Base-by-base conservation (phyloP, 768 basidiomycete genomes). In the Amanita jacksonii region DNA sequence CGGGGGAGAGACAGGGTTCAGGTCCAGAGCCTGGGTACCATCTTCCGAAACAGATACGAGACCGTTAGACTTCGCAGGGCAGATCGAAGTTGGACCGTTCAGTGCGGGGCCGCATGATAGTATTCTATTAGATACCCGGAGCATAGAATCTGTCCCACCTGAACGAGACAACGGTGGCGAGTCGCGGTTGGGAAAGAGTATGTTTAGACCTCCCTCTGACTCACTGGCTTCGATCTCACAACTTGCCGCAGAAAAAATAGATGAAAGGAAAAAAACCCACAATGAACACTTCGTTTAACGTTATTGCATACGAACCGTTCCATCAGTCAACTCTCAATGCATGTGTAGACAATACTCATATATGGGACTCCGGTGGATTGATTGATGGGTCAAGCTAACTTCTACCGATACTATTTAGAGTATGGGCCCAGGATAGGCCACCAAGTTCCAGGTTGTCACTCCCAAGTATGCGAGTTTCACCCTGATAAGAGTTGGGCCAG, bases 391-490 rank as follows among this genome's bases (percentile, higher is more conserved):
- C 39, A 6, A 41, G n/a, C 20, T 41, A 30, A 10, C 39, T 41
- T 16, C 39, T 30, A 13, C 31, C 39, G 5, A 16, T 30, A 12
- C 39, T n/a, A n/a, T n/a, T n/a, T n/a, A n/a, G n/a, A n/a, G n/a
- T 41, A 6, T 31, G 39, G 4, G 10, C 12, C 10, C 27, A 30
- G 16, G 39, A 41, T 12, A 16, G 18, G 27, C 4, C 20, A 10
- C 27, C 39, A 9, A 41, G 20, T 12, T 33, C 33, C 13, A 35
- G 15, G n/a, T 33, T 43, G 32, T 33, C 20, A 1, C 3, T 34
- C 24, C 38, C 24, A 22, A 43, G 15, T 15, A 43, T 19, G 23
- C 24, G 41, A n/a, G 41, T 43, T 43, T 43, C 41, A 32, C 41
- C 41, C 41, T 43, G 31, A 35, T 13, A 8, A 33, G 15, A 13